Conservation (phyloP, 148 eudicot genomes). For the Polygonum maritimum region DNA sequence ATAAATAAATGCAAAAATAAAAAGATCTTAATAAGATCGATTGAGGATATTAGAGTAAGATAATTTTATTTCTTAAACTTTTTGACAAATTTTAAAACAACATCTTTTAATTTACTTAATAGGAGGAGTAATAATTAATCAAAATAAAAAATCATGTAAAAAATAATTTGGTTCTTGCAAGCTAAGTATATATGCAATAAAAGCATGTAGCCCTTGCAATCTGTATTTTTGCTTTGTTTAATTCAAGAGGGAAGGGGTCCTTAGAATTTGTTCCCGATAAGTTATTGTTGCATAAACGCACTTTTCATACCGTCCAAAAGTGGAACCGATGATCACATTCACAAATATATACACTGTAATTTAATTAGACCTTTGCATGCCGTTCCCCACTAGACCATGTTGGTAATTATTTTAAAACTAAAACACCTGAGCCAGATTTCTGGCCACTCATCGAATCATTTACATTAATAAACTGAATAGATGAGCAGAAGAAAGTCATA, state of each 20-base stretch:
- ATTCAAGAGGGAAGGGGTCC: background rate
- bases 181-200: background rate
- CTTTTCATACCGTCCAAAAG: background rate
- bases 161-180: background rate
- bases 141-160: background rate
- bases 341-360: background rate
- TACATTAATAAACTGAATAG: background rate
- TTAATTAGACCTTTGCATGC: background rate
- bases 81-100: too few species aligned
- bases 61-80: too few species aligned
- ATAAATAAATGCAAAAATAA: too few species aligned
- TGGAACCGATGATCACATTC: background rate
- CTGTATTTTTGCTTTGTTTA: background rate
- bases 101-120: too few species aligned
- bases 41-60: too few species aligned
- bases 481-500: background rate
- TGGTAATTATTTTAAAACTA: background rate
- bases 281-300: background rate
- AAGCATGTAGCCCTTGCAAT: background rate
- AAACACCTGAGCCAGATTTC: background rate
- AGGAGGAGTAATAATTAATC: too few species aligned
- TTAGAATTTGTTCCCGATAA: slow-evolving; percentile 5
- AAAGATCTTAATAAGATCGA: too few species aligned
- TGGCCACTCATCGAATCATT: background rate
- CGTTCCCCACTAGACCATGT: background rate